Percentiles rank a stretch among this genome's conserved stretches.
phyloP scores from a whole-genome alignment of 1,284 basidiomycete genomes.

The Pseudomicrostroma phylloplanum region DNA sequence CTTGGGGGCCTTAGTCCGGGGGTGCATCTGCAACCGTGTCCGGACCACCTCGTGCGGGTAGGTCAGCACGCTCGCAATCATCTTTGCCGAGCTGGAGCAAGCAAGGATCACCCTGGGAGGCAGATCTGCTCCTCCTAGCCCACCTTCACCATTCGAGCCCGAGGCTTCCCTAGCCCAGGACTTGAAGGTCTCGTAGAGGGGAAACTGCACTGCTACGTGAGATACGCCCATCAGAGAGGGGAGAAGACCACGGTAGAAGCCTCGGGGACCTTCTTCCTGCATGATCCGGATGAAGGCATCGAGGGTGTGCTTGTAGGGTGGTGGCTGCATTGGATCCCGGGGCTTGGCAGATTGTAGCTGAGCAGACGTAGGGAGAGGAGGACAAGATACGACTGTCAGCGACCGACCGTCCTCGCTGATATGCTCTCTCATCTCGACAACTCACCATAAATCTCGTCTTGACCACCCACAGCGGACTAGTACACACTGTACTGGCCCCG shows the following conservation, averaged over 20 bases:
- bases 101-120: slow-evolving; percentile 28
- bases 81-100: slow-evolving; percentile 46
- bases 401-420: slow-evolving; percentile 3
- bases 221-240: slow-evolving; percentile 43
- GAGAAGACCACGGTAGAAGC: slow-evolving; percentile 46
- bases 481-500: slow-evolving; percentile 40
- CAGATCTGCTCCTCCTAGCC: slow-evolving; percentile 17
- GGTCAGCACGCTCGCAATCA: slow-evolving; percentile 46
- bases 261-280: slow-evolving; percentile 31
- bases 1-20: slow-evolving; percentile 2
- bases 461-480: slow-evolving; percentile 47
- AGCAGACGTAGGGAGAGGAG: neutral
- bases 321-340: slow-evolving; percentile 8
- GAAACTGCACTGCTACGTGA: slow-evolving; percentile 49
- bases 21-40: slow-evolving; percentile 47
- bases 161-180: slow-evolving; percentile 11
- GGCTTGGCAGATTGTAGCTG: slow-evolving; percentile 19
- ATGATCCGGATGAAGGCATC: slow-evolving; percentile 47
- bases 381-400: slow-evolving; percentile 15
- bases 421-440: neutral
- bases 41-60: slow-evolving; percentile 49
- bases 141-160: neutral
- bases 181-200: slow-evolving; percentile 48
- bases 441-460: slow-evolving; percentile 46
- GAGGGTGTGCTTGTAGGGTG: slow-evolving; percentile 35